Evolutionary conservation across 2,329 filamentous ascomycete species (phyloP), one percentile per base, ranked within the genome.

Genomic region (Paecilomyces fulvus): DNA sequence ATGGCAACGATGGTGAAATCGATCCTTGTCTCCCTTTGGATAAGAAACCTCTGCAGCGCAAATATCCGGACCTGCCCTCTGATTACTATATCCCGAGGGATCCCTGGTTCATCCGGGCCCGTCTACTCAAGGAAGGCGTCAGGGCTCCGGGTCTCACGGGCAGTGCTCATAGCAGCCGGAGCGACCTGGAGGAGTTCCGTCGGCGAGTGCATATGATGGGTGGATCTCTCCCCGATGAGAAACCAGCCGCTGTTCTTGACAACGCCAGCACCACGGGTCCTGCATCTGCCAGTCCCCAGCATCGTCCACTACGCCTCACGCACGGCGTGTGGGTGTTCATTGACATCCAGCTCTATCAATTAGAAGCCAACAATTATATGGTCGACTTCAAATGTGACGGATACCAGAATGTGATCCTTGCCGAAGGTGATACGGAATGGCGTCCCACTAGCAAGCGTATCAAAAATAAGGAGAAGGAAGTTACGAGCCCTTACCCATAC

Each of bases 381-480:
- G 94, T 99, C 52, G 94, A 99, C 72, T 99, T 99, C 80, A 97
- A 96, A 71, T 97, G 92, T 71, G 92, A 94, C 12, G 94, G 94
- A 20, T 99, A 99, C 74, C 94, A 99, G 76, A 90, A 94, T 55
- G 87, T 92, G 52, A 84, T 87, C 62, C 77, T 87, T 53, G 77
- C 64, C 17, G 67, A 70, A 21, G 66, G 68, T 14, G 72, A 73
- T 9, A 63, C 65, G 2, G 83, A 66, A 64, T 83, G 64, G 79
- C 71, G 65, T 67, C 77, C 71, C n/a, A 72, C 78, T 58, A 76
- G 75, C 70, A 77, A 77, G 61, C 73, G 76, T 30, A 70, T 75
- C 59, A 73, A 70, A 60, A 77, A 91, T 53, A 90, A 94, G 66
- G 91, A 96, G 75, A 97, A 97, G 80, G 89, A 95, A 67, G 90